Evolutionary conservation across 2,329 filamentous ascomycete genomes (phyloP).

Genomic region (Aureobasidium sp.): DNA sequence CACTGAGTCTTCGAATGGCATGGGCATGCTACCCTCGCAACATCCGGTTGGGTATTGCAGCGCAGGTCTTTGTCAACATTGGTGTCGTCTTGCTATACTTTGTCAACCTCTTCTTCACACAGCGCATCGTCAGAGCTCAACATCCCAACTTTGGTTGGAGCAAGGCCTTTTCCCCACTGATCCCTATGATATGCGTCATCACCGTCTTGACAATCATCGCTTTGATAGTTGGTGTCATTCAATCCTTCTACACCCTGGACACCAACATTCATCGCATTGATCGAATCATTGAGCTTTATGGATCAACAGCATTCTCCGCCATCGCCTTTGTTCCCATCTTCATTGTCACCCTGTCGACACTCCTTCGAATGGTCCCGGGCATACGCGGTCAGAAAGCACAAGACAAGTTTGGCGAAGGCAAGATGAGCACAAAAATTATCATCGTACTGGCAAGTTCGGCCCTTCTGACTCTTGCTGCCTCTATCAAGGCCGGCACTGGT

Average conservation of each 20-base stretch:
- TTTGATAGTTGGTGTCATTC: constrained; percentile 56
- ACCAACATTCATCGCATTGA: constrained; percentile 42
- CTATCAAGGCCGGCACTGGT: constrained; percentile 55
- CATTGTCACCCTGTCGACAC: constrained; percentile 41
- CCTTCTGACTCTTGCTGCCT: constrained; percentile 60
- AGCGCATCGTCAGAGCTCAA: constrained; percentile 64
- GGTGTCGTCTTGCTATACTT: constrained; percentile 70
- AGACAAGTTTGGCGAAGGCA: constrained; percentile 59
- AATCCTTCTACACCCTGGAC: constrained; percentile 60
- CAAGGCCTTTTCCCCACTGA: constrained; percentile 40
- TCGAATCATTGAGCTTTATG: constrained; percentile 57
- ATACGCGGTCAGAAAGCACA: constrained; percentile 24
- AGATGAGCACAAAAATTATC: constrained; percentile 56
- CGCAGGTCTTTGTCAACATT: constrained; percentile 62
- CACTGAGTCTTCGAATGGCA: constrained; percentile 45
- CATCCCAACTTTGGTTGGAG: constrained; percentile 67
- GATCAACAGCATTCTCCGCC: constrained; percentile 52
- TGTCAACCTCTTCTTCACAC: constrained; percentile 68
- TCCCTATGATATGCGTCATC: constrained; percentile 51
- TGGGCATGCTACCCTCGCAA: constrained; percentile 43
- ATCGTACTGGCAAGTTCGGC: constrained; percentile 52
- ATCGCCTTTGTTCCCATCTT: constrained; percentile 60
- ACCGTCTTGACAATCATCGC: constrained; percentile 55
- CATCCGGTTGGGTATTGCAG: constrained; percentile 45
- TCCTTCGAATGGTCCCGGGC: constrained; percentile 30